A percentile compares a stretch with the other conserved stretches of the same genome.
Conservation (phyloP, 306 rosid species). For the Sechiopsis laciniata region DNA sequence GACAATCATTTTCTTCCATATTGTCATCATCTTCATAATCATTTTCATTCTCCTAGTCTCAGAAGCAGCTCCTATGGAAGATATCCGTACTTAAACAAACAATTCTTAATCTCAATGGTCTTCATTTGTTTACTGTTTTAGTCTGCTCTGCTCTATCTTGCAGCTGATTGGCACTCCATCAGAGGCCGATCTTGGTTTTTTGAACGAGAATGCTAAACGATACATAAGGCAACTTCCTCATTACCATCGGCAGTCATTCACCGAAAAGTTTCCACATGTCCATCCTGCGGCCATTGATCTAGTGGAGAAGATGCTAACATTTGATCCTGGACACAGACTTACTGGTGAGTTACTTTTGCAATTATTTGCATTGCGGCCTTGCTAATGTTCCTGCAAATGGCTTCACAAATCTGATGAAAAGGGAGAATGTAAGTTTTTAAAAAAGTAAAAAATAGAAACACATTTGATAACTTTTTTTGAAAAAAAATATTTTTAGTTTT, state of each 20-base stretch:
- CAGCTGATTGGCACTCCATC: constrained; percentile 99
- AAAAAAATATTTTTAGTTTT: no score
- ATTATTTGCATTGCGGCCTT: constrained; percentile 1
- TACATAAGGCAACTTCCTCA: constrained; percentile 73
- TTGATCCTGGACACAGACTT: constrained; percentile 79
- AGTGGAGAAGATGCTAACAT: constrained; percentile 92
- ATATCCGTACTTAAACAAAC: neutral
- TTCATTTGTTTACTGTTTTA: constrained; percentile 1
- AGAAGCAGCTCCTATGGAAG: neutral
- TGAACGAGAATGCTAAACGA: constrained; percentile 96
- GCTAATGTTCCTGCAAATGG: neutral
- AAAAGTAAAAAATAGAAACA: no score
- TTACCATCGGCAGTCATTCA: constrained; percentile 78
- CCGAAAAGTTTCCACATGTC: constrained; percentile 86
- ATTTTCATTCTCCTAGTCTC: no score
- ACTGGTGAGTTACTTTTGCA: constrained; percentile 62
- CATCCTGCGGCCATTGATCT: constrained; percentile 92
- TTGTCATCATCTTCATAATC: no score
- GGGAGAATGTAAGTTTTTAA: no score
- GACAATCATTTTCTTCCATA: no score
- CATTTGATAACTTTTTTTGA: no score
- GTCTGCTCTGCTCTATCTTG: constrained; percentile 22
- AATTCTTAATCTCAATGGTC: neutral
- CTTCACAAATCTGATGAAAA: no score
- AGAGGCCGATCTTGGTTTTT: constrained; percentile 76